phyloP scores from a whole-genome alignment of 176 grass and related monocot species.

The Musa troglodytarum region DNA sequence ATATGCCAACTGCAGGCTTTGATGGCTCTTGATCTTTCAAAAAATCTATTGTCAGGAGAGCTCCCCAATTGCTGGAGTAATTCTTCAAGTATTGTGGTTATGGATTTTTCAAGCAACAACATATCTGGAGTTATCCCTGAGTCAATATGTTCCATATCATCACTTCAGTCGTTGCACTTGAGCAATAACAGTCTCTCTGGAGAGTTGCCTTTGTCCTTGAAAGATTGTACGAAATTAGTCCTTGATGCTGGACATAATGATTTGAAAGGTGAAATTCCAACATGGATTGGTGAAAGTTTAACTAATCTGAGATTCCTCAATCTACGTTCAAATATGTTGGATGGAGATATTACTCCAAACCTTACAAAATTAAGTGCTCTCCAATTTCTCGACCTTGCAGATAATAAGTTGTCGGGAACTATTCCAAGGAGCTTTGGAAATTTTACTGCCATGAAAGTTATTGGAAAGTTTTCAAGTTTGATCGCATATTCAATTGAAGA shows the following conservation, averaged over 20 bases:
- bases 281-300: constrained; percentile 10
- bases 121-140: neutral
- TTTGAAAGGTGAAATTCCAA: constrained; percentile 6
- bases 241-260: constrained; percentile 22
- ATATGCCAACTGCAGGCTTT: neutral
- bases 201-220: neutral
- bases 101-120: constrained; percentile 9
- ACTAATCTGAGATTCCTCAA: neutral
- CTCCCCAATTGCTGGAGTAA: neutral
- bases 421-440: constrained; percentile 5
- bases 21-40: neutral
- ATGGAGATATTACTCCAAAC: constrained; percentile 22
- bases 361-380: constrained; percentile 7
- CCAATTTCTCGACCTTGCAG: neutral
- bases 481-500: too few relatives aligned
- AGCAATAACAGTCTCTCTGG: constrained; percentile 5
- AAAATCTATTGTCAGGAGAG: neutral
- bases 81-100: neutral
- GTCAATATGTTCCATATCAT: neutral
- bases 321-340: constrained; percentile 23
- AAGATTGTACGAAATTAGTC: neutral
- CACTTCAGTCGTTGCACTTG: neutral
- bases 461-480: neutral
- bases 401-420: constrained; percentile 14
- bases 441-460: neutral